A percentile compares a stretch with the other conserved stretches of the same genome.
Conservation (phyloP, 2,329 filamentous ascomycete species). For the Hirsutella minnesotensis region DNA sequence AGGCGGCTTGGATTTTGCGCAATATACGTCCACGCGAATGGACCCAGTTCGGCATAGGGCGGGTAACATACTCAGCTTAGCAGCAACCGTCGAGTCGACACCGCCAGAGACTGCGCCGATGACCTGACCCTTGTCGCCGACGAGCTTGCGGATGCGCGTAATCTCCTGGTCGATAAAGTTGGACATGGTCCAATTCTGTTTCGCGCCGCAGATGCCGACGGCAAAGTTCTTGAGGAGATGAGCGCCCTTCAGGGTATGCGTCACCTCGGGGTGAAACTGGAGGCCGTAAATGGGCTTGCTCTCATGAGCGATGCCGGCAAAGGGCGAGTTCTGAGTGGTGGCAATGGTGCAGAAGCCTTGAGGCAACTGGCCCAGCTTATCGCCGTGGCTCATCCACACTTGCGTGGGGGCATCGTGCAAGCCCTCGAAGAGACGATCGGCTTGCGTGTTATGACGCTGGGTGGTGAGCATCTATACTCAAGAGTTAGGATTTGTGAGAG, state of each 20-base stretch:
- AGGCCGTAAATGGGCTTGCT: conserved; percentile 55
- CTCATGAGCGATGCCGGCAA: conserved; percentile 66
- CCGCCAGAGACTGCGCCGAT: conserved; percentile 56
- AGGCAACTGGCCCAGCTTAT: conserved; percentile 70
- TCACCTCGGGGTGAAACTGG: conserved; percentile 82
- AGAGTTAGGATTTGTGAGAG: background rate
- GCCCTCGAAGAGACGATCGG: conserved; percentile 69
- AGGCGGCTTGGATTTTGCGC: too few species aligned
- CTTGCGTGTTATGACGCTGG: conserved; percentile 30
- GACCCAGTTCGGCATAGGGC: background rate
- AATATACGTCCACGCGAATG: too few species aligned
- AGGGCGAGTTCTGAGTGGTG: conserved; percentile 63
- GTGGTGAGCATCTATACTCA: background rate
- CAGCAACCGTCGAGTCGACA: conserved; percentile 81
- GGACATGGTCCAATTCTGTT: conserved; percentile 73
- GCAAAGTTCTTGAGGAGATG: conserved; percentile 73
- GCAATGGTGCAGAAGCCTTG: conserved; percentile 63
- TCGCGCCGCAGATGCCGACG: conserved; percentile 67
- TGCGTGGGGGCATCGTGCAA: conserved; percentile 43
- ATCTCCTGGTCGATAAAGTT: conserved; percentile 78
- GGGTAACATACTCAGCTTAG: conserved; percentile 40
- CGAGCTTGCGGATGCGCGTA: conserved; percentile 63
- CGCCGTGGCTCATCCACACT: conserved; percentile 79
- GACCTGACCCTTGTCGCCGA: conserved; percentile 73
- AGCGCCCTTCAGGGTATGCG: conserved; percentile 42